Evolutionary conservation across 345 rosid species (phyloP).

Genomic region (Eucalyptus cloeziana): DNA sequence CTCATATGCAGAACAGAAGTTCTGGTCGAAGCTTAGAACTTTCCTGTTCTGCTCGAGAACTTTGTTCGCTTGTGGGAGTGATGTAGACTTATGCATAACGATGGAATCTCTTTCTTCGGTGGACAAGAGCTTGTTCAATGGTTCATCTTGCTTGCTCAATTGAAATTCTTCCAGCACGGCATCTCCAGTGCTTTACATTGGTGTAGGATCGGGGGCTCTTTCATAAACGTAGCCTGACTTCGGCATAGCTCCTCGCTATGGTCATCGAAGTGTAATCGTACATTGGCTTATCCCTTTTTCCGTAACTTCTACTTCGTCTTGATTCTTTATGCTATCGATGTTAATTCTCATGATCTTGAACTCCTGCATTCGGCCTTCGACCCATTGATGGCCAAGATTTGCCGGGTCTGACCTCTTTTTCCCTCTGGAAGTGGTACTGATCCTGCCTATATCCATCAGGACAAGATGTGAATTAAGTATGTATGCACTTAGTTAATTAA

Average conservation of each 20-base stretch:
- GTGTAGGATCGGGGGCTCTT: neutral
- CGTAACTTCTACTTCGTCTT: neutral
- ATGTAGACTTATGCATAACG: neutral
- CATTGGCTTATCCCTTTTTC: neutral
- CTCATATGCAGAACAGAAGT: neutral
- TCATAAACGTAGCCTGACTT: neutral
- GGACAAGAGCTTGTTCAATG: neutral
- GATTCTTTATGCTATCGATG: neutral
- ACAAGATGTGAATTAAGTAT: neutral
- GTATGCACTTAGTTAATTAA: neutral
- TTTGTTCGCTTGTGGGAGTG: neutral
- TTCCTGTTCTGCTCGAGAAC: neutral
- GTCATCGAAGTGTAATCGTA: neutral
- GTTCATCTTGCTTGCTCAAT: neutral
- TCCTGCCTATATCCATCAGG: neutral
- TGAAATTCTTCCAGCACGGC: neutral
- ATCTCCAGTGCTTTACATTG: neutral
- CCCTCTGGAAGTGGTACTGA: neutral
- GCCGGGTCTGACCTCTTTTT: neutral
- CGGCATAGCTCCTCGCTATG: neutral
- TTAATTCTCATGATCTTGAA: neutral
- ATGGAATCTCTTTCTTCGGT: neutral
- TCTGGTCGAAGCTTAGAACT: neutral
- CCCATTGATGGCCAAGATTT: neutral
- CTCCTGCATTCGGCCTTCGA: neutral